phyloP scores from a whole-genome alignment of 129 eudicot genomes.

The Smallanthus sonchifolius region DNA sequence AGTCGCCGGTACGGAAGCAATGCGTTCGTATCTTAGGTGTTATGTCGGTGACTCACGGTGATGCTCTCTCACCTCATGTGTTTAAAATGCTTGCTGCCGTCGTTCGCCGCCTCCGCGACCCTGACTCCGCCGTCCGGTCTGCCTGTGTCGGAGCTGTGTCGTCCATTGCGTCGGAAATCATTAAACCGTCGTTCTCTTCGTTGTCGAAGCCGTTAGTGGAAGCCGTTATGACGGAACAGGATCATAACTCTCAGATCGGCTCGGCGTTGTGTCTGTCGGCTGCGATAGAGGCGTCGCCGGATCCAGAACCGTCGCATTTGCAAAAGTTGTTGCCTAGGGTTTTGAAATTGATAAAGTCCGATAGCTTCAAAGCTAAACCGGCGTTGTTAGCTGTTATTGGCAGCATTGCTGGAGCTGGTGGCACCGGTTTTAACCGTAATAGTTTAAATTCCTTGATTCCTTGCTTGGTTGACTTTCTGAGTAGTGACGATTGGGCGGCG shows the following conservation, averaged over 20 bases:
- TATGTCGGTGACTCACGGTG: constrained; percentile 53
- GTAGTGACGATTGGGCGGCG: constrained; percentile 76
- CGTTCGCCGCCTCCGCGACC: constrained; percentile 73
- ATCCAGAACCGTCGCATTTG: constrained; percentile 49
- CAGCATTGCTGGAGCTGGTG: constrained; percentile 57
- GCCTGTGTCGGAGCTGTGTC: constrained; percentile 60
- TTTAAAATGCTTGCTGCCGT: constrained; percentile 52
- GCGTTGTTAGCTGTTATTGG: constrained; percentile 62
- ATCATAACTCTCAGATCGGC: constrained; percentile 58
- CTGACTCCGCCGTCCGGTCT: constrained; percentile 71
- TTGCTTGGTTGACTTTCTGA: constrained; percentile 51
- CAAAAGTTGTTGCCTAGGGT: constrained; percentile 54
- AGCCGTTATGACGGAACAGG: constrained; percentile 60
- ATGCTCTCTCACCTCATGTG: constrained; percentile 57
- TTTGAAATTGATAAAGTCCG: constrained; percentile 48
- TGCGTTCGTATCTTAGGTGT: constrained; percentile 57
- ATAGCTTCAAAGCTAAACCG: constrained; percentile 62
- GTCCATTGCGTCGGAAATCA: constrained; percentile 42
- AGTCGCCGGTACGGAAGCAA: constrained; percentile 70
- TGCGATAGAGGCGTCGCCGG: constrained; percentile 62
- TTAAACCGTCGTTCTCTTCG: constrained; percentile 40
- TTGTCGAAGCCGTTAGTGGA: constrained; percentile 53
- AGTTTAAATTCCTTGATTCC: constrained; percentile 37
- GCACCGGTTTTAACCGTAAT: constrained; percentile 34
- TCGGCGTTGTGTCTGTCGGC: constrained; percentile 72